Conservation (phyloP, 2,329 filamentous ascomycete genomes). For the Lachnellula subtilissima region DNA sequence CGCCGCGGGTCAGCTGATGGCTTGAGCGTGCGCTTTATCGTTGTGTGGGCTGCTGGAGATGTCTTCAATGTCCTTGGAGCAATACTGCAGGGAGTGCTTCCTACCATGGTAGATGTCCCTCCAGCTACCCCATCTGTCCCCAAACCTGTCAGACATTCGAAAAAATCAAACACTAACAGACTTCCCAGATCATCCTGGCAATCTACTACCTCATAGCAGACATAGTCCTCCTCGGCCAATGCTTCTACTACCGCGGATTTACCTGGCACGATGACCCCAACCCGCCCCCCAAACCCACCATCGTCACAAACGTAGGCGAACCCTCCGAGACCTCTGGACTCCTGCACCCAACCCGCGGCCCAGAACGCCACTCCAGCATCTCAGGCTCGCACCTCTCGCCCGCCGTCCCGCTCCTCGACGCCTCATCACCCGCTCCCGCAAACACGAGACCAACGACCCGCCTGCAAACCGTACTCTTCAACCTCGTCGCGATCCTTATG, state of each 20-base stretch:
- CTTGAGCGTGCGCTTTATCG: conserved; percentile 84
- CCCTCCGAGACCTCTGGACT: conserved; percentile 51
- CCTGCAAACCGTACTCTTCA: conserved; percentile 63
- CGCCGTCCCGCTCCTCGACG: conserved; percentile 70
- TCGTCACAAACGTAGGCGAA: conserved; percentile 32
- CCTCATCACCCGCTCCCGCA: conserved; percentile 35
- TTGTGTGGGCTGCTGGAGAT: conserved; percentile 90
- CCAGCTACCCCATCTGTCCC: background rate
- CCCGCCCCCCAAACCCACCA: conserved; percentile 38
- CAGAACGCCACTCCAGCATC: conserved; percentile 40
- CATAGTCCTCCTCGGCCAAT: conserved; percentile 80
- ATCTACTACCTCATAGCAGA: conserved; percentile 92
- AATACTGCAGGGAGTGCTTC: conserved; percentile 82
- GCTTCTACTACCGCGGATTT: conserved; percentile 93
- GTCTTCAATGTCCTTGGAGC: conserved; percentile 96
- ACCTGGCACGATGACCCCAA: conserved; percentile 53
- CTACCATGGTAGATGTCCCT: conserved; percentile 67
- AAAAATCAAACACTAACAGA: background rate
- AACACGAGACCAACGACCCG: conserved; percentile 42
- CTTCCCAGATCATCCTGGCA: conserved; percentile 69
- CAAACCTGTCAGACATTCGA: background rate
- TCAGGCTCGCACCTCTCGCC: conserved; percentile 70
- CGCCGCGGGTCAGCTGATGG: conserved; percentile 79
- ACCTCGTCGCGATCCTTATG: conserved; percentile 69
- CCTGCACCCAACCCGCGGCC: conserved; percentile 38